Conservation (phyloP, 192 early-diverging fungal genomes). For the Mortierella antarctica region DNA sequence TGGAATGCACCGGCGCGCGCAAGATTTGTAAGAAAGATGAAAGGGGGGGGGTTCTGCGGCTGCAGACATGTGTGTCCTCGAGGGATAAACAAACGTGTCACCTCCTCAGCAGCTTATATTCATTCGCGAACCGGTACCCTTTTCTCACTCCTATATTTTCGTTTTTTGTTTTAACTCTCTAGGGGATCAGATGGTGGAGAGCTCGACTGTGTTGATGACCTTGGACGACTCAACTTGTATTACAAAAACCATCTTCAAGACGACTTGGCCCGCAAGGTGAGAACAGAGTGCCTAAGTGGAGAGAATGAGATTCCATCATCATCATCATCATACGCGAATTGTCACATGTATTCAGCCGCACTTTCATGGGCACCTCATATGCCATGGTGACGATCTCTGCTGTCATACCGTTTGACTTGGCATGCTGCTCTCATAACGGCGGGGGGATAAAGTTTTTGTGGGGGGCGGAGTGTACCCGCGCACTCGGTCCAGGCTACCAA, state of each 20-base stretch:
- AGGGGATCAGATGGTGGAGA: conserved; percentile 57
- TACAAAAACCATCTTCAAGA: conserved; percentile 54
- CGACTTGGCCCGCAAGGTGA: conserved; percentile 54
- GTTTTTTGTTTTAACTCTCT: neutral
- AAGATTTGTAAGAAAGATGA: conserved; percentile 42
- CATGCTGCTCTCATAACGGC: no score
- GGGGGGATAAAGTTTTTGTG: neutral
- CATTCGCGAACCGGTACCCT: neutral
- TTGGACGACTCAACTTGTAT: conserved; percentile 53
- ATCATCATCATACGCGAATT: neutral
- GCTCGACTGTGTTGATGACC: conserved; percentile 50
- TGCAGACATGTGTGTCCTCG: neutral
- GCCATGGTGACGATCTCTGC: no score
- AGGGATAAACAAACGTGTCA: neutral
- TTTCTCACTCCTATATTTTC: neutral
- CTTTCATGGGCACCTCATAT: no score
- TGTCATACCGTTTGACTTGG: no score
- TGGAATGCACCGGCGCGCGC: conserved; percentile 51
- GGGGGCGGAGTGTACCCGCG: neutral
- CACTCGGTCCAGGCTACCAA: neutral
- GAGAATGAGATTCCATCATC: no score
- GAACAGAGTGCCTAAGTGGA: neutral
- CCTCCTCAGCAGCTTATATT: neutral
- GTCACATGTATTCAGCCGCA: neutral
- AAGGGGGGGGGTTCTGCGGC: neutral